Evolutionary conservation across 805 yeast species (phyloP), one percentile per base, ranked within the genome.

Genomic region (Kurtzmaniella cleridarum): DNA sequence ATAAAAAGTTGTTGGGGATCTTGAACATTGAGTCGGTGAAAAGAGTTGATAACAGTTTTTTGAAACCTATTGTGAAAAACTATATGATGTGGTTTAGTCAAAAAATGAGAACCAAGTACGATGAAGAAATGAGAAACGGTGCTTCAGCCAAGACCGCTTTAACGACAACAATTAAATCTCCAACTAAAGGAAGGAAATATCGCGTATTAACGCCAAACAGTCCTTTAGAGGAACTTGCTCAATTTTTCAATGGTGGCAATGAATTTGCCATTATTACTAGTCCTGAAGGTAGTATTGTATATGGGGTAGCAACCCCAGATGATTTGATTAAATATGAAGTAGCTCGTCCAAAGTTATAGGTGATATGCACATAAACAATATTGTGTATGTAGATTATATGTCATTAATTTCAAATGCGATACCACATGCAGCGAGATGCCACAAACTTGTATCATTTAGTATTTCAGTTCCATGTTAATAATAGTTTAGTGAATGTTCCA

Each of bases 211-310:
- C 81, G 5, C 81, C 81, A 0, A 58, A 64, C 44, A 71, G 79
- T 3, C 75, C 81, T 10, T 61, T 77, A 45, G 82, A 78, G 48
- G 66, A 69, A 1, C 66, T 77, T 45, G 77, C 76, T 15, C 50
- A 44, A 27, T 78, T 77, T 46, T 76, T 78, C 53, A 67, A 62
- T 40, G 41, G 54, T 15, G 79, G 76, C 13, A 60, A 69, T 43
- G 75, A 66, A 45, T 75, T 78, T 50, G 82, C 81, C 3, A 76
- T 76, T n/a, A 61, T 77, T 35, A 76, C 82, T 32, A 79, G 76
- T 44, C 68, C 55, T 18, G 68, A 68, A 34, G 71, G 77, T 4
- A 65, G 65, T 45, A 70, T 76, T 51, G 81, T 78, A 9, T 66
- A 77, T 39, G 83, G 80, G 4, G 81, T 77, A 13, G 81, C 78